These are phyloP conservation scores for Pythium volutum DNA, from an alignment of 352 stramenopile genomes.

Conservation along the genomic window DNA sequence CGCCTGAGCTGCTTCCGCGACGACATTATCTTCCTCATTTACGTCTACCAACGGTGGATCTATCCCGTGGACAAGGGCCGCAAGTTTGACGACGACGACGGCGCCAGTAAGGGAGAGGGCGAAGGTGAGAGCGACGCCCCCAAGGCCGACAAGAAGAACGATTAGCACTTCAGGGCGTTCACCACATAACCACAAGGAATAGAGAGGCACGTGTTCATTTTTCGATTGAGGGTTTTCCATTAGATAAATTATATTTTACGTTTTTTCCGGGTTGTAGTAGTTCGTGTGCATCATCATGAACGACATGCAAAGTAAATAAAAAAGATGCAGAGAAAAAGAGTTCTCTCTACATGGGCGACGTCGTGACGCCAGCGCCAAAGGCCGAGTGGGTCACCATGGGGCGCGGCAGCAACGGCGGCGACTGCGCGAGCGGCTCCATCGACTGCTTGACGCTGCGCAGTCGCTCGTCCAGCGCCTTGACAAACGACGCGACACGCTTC, in stretches of 20 bases:
- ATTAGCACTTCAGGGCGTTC: background rate
- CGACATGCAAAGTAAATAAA: slow-evolving; percentile 15
- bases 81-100: slow-evolving; percentile 46
- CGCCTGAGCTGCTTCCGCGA: slow-evolving; percentile 88
- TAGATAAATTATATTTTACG: slow-evolving; percentile 23
- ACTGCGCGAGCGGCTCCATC: slow-evolving; percentile 18
- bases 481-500: slow-evolving; percentile 46
- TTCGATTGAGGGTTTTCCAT: background rate
- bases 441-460: slow-evolving; percentile 42
- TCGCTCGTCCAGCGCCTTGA: slow-evolving; percentile 47
- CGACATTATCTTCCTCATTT: slow-evolving; percentile 90
- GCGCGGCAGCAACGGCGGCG: slow-evolving; percentile 12
- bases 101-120: background rate
- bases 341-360: slow-evolving; percentile 6
- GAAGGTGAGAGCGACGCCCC: background rate
- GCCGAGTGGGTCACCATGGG: slow-evolving; percentile 18
- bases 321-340: background rate
- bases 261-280: slow-evolving; percentile 1
- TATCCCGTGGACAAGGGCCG: slow-evolving; percentile 78
- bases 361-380: slow-evolving; percentile 14
- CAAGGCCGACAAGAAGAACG: background rate
- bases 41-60: slow-evolving; percentile 90
- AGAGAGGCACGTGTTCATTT: background rate
- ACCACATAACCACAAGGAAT: background rate
- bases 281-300: slow-evolving; percentile 1